Evolutionary conservation across 176 grass and related monocot genomes (phyloP), one percentile per base, ranked within the genome.

Genomic region (Aegilops longissima): DNA sequence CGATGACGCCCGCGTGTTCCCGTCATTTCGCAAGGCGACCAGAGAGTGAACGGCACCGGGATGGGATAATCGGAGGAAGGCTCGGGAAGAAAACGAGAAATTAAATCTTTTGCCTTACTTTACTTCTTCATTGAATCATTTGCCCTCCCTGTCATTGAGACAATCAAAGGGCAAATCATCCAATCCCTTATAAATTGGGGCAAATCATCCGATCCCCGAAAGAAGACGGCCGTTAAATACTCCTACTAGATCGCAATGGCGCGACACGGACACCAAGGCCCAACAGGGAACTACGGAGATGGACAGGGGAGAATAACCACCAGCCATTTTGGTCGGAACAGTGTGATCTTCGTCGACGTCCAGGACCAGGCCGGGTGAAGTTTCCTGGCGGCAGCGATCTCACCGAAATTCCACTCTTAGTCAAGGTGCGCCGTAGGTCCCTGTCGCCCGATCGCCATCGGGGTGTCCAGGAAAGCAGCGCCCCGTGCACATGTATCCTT

Each of bases 341-440:
- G 47, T 51, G 13, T 51, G 47, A 51, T 51, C 47, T 51, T 51
- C 4, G 47, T 51, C 49, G 24, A 52, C 25, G 47, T 33, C 47
- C 42, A 54, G 71, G 72, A 7, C 72, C 72, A 5, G 71, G 3
- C 14, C 73, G 14, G 27, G 47, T 56, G 74, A 77, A 77, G 74
- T 76, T 76, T 76, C 73, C 45, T 31, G 2, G 73, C 45, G 51
- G 73, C 45, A 76, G 47, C 73, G 40, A 24, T 76, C 8, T 65
- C 62, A 21, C 6, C 24, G 3, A 8, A 21, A 18, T 24, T 83
- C 82, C 52, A 83, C 9, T 40, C 69, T 83, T 73, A 83, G 81
- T 83, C 68, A 73, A 83, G 81, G 51, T 72, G 68, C 49, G 73
- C 44, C 25, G 44, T 31, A 30, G 6, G 82, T 72, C 56, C 3